Evolutionary conservation across 139 green algal genomes (phyloP).

Genomic region (Limnomonas spitsbergensis): DNA sequence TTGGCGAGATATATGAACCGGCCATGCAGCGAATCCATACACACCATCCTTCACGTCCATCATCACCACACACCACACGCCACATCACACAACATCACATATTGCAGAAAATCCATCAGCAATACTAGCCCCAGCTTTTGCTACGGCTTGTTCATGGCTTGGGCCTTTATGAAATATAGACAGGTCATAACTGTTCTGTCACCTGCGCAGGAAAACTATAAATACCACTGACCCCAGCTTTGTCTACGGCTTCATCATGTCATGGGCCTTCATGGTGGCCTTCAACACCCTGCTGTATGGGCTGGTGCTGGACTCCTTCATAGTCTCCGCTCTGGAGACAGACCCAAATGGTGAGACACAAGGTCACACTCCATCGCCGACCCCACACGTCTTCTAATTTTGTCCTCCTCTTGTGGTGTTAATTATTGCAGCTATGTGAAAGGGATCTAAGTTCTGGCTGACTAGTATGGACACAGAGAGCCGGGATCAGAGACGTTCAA

Average conservation of each 20-base stretch:
- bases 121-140: background rate
- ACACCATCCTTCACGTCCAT: too few species aligned
- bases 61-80: too few species aligned
- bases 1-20: too few species aligned
- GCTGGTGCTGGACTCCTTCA: conserved; percentile 24
- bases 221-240: conserved; percentile 45
- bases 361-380: background rate
- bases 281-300: conserved; percentile 40
- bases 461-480: too few species aligned
- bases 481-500: too few species aligned
- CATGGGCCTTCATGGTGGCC: conserved; percentile 50
- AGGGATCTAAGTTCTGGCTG: too few species aligned
- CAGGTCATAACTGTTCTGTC: background rate
- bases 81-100: too few species aligned
- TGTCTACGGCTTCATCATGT: conserved; percentile 49
- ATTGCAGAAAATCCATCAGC: background rate
- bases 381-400: too few species aligned
- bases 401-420: background rate
- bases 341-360: background rate
- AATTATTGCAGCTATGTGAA: background rate
- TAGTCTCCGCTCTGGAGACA: background rate
- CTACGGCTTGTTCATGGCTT: too few species aligned
- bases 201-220: conserved; percentile 38
- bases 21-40: too few species aligned
- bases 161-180: background rate